Conservation (phyloP, 257 asterid species). For the Jacaranda copaia region DNA sequence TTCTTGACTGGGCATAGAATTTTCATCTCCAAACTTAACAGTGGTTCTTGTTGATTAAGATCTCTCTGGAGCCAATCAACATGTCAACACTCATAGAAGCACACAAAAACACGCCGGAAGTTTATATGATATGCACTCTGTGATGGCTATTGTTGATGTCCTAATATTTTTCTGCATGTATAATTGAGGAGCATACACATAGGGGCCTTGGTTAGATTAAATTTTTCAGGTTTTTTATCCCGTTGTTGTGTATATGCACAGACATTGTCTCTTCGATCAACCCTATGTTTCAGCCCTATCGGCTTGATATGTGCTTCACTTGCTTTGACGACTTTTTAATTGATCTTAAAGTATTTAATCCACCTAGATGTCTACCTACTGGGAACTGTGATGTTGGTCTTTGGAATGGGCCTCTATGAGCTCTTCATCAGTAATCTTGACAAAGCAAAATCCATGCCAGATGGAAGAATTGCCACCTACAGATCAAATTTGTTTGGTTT, state of each 20-base stretch:
- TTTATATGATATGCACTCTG: too few species aligned
- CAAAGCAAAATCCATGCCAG: conserved; percentile 55
- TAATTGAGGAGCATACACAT: too few species aligned
- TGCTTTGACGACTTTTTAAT: conserved; percentile 4
- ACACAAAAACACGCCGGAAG: not conserved
- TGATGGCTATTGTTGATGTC: too few species aligned
- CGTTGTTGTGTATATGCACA: too few species aligned
- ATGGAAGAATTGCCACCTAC: conserved; percentile 45
- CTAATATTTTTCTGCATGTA: too few species aligned
- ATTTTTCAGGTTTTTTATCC: too few species aligned
- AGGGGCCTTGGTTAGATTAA: too few species aligned
- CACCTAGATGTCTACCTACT: conserved; percentile 75
- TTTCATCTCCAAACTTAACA: not conserved
- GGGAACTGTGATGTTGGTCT: conserved; percentile 97
- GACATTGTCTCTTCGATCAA: too few species aligned
- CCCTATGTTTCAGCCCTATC: not conserved
- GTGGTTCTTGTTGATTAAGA: not conserved
- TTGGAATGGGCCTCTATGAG: conserved; percentile 97
- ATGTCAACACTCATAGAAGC: not conserved
- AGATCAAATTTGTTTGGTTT: conserved; percentile 81
- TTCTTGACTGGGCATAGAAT: not conserved
- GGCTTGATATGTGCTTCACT: not conserved
- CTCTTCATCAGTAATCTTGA: conserved; percentile 96
- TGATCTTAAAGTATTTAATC: not conserved
- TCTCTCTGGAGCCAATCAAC: not conserved